Base-by-base conservation (phyloP, 257 asterid genomes). In the Rehmannia glutinosa region DNA sequence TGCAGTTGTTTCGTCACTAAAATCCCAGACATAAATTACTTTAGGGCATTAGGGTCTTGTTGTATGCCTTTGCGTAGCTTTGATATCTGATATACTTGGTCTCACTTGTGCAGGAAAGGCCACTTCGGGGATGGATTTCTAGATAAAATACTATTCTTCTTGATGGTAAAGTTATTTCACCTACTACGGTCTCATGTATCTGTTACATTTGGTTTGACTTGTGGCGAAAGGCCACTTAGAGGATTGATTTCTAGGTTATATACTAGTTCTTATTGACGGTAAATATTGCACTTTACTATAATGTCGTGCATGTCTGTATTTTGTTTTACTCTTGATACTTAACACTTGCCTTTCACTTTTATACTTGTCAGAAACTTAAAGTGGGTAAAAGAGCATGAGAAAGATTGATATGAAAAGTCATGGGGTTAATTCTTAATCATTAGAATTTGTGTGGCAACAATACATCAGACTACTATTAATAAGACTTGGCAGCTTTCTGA, bases 101-200 rank as follows among this genome's bases (percentile, higher is more conserved):
- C 70, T 58, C 62, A 39, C 47, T 59, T 72, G 67, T 76, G 82
- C 84, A 79, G 87, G 80, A 64, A 79, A 62, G 50, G 51, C 45
- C 45, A 20, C 70, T 52, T 25, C 12, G 57, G 52, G 64, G 80
- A 82, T 82, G 82, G 62, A 55, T 47, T 68, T 71, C 62, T 82
- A 79, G 71, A 38, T 69, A 28, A 61, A 52, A 13, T 41, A 25
- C 21, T 32, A 49, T 30, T 49, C 43, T 66, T 58, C 21, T 35
- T 53, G 66, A 80, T 83, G 88, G 86, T 83, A 80, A 55, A 49
- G 32, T 56, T 64, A 55, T 27, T 39, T n/a, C 66, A 12, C 23
- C 21, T 53, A 12, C 20, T 53, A 53, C 32, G 32, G 32, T 50
- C 16, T 20, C 19, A 8, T 47, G 54, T 68, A 16, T 25, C 79